Percentiles rank a stretch among this genome's conserved stretches.
Evolutionary conservation across 306 rosid species (phyloP).

Genomic region (Astragalus membranaceus): DNA sequence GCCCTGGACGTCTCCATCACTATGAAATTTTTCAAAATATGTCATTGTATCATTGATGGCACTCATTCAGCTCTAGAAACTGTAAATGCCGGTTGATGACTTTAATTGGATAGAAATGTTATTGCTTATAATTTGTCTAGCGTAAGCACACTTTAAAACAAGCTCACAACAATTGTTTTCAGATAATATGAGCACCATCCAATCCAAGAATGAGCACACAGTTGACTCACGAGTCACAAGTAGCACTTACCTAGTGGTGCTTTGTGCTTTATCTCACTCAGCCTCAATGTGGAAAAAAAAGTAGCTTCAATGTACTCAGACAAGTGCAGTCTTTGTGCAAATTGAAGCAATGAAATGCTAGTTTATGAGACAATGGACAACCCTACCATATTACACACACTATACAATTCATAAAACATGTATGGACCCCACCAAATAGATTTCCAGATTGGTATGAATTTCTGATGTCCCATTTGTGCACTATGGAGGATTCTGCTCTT

Average conservation of each 20-base stretch:
- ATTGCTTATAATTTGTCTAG: not conserved
- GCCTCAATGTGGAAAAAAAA: constrained; percentile 2
- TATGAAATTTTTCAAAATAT: constrained; percentile 13
- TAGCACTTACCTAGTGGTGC: constrained; percentile 23
- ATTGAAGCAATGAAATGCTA: constrained; percentile 23
- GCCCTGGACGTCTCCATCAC: constrained; percentile 6
- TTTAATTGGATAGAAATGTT: constrained; percentile 14
- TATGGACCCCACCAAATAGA: constrained; percentile 36
- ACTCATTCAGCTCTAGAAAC: constrained; percentile 12
- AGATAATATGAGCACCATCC: constrained; percentile 15
- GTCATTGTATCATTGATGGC: constrained; percentile 11
- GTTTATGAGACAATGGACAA: constrained; percentile 20
- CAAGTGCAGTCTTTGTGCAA: constrained; percentile 21
- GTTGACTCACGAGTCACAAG: constrained; percentile 13
- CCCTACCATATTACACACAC: constrained; percentile 31
- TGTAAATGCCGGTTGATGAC: not conserved
- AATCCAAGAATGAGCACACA: constrained; percentile 3
- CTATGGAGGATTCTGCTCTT: constrained; percentile 42
- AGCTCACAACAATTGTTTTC: constrained; percentile 5
- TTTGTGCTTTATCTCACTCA: constrained; percentile 24
- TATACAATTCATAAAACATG: constrained; percentile 11
- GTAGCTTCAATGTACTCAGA: constrained; percentile 21
- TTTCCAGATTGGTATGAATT: constrained; percentile 16
- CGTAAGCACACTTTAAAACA: constrained; percentile 17
- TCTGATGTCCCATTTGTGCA: constrained; percentile 9